Evolutionary conservation across 805 yeast species (phyloP), one percentile per base, ranked within the genome.

Genomic region (Schizosaccharomyces octosporus): DNA sequence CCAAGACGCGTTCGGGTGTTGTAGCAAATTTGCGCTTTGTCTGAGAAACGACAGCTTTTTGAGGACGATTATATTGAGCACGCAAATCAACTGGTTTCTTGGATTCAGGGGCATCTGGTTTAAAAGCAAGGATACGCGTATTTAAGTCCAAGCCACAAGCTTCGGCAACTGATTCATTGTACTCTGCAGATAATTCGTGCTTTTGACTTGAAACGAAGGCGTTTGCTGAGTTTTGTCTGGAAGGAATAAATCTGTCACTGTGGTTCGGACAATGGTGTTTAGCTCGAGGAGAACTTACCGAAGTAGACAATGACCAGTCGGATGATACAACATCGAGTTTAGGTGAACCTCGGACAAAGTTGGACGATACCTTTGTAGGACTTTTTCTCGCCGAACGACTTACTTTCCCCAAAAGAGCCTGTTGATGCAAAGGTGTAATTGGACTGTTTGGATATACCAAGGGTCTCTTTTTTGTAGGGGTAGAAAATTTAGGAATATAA

Each of bases 91-190:
- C 67, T 21, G 73, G 71, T 62, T 68, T 68, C 9, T 69, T 63
- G 21, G 76, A 67, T 64, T 80, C 84, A 2, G 97, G 97, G 9
- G 95, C 87, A 24, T 78, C 72, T 6, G 65, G 94, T 70, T 86
- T 84, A 71, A 85, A 90, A 66, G 87, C 88, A 63, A 90, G 73
- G 48, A 93, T 86, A 64, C 95, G 76, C 64, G 86, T 84, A 64
- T 87, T 84, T 67, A 85, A 79, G 63, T 85, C 83, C 60, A 88
- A 75, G 0, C 98, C 97, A 70, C 97, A 90, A 0, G 97, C 97
- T 68, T 85, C 85, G 0, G 97, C 97, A 1, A 90, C 95, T 32
- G 87, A 83, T 66, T 81, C 80, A 69, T 84, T 84, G 68, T 86
- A 87, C 4, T 66, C 64, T 24, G 32, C 31, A 19, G 57, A 29